Conservation (phyloP, 2,329 filamentous ascomycete genomes). For the Phymatotrichopsis omnivora region DNA sequence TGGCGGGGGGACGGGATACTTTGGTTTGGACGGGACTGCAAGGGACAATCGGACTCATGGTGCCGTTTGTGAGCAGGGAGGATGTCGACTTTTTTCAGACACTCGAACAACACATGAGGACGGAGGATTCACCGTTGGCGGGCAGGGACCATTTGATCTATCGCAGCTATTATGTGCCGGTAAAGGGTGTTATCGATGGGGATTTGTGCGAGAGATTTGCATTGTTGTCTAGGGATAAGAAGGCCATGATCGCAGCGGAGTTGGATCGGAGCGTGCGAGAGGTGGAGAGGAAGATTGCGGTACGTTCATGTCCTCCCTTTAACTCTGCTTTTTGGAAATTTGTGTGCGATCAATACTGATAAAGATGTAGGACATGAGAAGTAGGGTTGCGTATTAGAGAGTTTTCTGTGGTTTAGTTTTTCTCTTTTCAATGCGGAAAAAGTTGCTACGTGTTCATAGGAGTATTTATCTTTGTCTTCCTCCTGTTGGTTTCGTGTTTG, state of each 20-base stretch:
- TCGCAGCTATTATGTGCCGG: conserved; percentile 87
- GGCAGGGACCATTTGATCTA: conserved; percentile 95
- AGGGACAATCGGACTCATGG: conserved; percentile 84
- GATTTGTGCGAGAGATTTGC: conserved; percentile 91
- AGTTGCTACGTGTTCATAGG: not conserved
- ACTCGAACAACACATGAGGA: conserved; percentile 76
- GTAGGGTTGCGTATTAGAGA: conserved; percentile 31
- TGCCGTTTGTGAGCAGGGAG: conserved; percentile 83
- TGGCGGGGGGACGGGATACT: conserved; percentile 84
- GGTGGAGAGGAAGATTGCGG: conserved; percentile 90
- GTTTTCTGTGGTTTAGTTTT: not conserved
- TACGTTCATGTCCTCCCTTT: conserved; percentile 34
- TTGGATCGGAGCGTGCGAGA: conserved; percentile 82
- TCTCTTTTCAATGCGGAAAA: not conserved
- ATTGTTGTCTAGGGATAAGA: conserved; percentile 73
- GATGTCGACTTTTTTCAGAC: conserved; percentile 97
- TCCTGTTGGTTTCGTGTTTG: not conserved
- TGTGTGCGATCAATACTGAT: conserved; percentile 3
- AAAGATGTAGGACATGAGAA: conserved; percentile 29
- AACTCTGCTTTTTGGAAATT: not conserved
- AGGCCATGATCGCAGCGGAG: conserved; percentile 89
- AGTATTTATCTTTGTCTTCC: not conserved
- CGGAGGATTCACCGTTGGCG: conserved; percentile 75
- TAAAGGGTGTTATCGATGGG: conserved; percentile 93
- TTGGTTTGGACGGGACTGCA: conserved; percentile 90